Evolutionary conservation across 192 early-diverging fungal species (phyloP), one percentile per base, ranked within the genome.

Genomic region (Gonapodya sp.): DNA sequence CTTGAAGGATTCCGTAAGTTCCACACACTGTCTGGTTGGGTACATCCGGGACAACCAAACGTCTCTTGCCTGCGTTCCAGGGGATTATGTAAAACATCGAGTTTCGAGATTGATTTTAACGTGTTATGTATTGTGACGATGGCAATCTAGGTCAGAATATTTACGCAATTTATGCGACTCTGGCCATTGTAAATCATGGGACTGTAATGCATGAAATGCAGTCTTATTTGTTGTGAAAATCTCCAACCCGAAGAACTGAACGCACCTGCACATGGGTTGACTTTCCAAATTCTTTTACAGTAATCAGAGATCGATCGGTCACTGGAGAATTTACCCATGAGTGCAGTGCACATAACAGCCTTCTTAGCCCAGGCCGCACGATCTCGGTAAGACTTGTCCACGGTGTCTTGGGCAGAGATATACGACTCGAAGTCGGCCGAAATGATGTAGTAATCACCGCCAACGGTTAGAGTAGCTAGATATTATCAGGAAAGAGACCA

Each of bases 241-340:
- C 24, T 64, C 8, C 46, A 16, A 64, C 46, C 24, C 8, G 46
- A 64, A 8, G 46, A 64, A 16, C 46, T 16, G 8, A 24, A 64
- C 46, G 46, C 46, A 64, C 46, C 46, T 64, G 46, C 46, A 64
- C 83, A 83, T 0, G 90, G 92, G 85, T 93, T 89, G 82, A 93
- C 89, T 79, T 93, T 88, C 97, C 97, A 99, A 83, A 99, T 96
- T 35, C 90, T 87, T 78, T 95, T 90, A 32, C 96, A 96, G 79
- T 98, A 99, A 81, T 99, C 97, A 82, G 92, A 85, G 87, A 98
- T 94, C 31, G 97, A 90, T 73, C 89, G 82, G 81, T 91, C 89
- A 86, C 83, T 85, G 73, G 84, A 95, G 87, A 99, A 99, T 85
- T 96, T 96, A 86, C 96, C 92, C 96, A 98, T 98, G 81, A 91